These are phyloP conservation scores for Pisolithus tinctorius DNA, from an alignment of 768 basidiomycete genomes.

Conservation along the genomic window DNA sequence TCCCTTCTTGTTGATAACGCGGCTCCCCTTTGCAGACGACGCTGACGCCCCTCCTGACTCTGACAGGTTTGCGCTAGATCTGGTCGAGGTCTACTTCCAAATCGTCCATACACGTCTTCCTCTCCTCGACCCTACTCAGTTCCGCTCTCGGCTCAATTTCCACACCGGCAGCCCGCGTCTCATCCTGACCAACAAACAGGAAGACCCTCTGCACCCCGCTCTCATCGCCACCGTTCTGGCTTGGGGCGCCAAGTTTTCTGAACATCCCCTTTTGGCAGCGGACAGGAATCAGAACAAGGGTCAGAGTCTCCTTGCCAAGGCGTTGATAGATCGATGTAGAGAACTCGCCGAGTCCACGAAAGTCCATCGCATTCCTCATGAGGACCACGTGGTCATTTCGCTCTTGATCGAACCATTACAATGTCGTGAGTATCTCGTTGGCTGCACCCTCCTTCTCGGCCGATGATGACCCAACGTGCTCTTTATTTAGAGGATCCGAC, in stretches of 20 bases:
- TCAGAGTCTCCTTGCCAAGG: slow-evolving; percentile 72
- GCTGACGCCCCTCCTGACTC: slow-evolving; percentile 8
- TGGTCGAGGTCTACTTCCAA: slow-evolving; percentile 93
- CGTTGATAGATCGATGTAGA: slow-evolving; percentile 72
- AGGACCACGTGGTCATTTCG: slow-evolving; percentile 78
- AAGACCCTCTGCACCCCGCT: slow-evolving; percentile 56
- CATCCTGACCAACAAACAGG: slow-evolving; percentile 18
- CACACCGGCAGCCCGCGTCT: slow-evolving; percentile 21
- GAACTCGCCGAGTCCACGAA: slow-evolving; percentile 84
- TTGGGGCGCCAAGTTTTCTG: slow-evolving; percentile 92
- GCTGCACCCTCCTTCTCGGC: not conserved
- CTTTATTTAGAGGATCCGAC: slow-evolving; percentile 57
- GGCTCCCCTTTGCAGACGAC: slow-evolving; percentile 5
- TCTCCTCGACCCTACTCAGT: slow-evolving; percentile 76
- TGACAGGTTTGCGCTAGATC: slow-evolving; percentile 80
- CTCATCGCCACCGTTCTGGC: slow-evolving; percentile 83
- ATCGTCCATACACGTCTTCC: slow-evolving; percentile 86
- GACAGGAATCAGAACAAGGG: slow-evolving; percentile 67
- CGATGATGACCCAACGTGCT: slow-evolving; percentile 3
- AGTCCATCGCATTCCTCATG: slow-evolving; percentile 71
- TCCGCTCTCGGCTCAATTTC: slow-evolving; percentile 63
- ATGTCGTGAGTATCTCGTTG: slow-evolving; percentile 61
- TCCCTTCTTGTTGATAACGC: not conserved
- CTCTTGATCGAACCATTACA: slow-evolving; percentile 79
- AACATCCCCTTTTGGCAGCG: slow-evolving; percentile 75